phyloP scores from a whole-genome alignment of 108 stramenopile species.

The Cyclotella kingstonii region DNA sequence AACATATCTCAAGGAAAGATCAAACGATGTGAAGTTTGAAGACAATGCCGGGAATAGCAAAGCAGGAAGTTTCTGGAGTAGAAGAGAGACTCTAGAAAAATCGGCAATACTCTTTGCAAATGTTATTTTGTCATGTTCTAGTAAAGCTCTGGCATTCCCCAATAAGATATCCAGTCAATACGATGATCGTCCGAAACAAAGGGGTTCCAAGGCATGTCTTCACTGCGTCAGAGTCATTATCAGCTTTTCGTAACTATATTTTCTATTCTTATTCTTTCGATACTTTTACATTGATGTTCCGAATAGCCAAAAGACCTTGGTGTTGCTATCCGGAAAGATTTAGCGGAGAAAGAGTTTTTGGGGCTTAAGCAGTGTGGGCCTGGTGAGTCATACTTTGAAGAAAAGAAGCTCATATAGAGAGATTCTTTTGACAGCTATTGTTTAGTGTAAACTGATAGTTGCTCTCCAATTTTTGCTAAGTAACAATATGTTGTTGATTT shows the following conservation, averaged over 20 bases:
- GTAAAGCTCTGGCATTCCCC: slow-evolving; percentile 59
- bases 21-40: no score
- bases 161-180: slow-evolving; percentile 81
- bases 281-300: background rate
- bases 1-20: no score
- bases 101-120: slow-evolving; percentile 3
- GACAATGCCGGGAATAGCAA: no score
- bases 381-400: slow-evolving; percentile 38
- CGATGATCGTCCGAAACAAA: slow-evolving; percentile 81
- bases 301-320: slow-evolving; percentile 72
- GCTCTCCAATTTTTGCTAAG: background rate
- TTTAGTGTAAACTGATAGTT: background rate
- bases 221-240: background rate
- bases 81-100: slow-evolving; percentile 28
- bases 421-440: no score
- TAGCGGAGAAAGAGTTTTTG: slow-evolving; percentile 66
- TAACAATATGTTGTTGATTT: background rate
- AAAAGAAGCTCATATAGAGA: no score
- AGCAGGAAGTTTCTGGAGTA: no score
- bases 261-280: background rate
- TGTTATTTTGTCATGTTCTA: slow-evolving; percentile 6
- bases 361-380: slow-evolving; percentile 77
- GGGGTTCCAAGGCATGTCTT: slow-evolving; percentile 52
- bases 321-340: slow-evolving; percentile 53
- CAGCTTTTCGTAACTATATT: background rate